Base-by-base conservation (phyloP, 176 grass and related monocot species). In the Bonia amplexicaulis region DNA sequence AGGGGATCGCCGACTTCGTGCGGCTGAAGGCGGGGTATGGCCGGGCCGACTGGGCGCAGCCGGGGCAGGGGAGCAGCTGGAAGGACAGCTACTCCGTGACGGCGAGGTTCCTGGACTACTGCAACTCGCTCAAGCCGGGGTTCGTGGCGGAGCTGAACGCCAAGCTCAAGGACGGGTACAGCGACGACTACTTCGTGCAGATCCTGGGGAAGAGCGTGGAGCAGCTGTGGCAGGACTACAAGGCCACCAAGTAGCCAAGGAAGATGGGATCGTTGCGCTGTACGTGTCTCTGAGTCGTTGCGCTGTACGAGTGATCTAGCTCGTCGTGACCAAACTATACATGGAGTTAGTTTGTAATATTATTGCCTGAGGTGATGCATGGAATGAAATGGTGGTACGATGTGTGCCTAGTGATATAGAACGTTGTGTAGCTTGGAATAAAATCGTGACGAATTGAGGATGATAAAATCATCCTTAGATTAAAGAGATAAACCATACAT, bases 1-100 rank as follows among this genome's bases (percentile, higher is more conserved):
- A 96, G 74, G 94, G 94, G 14, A 90, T 96, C 77, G 94, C 94
- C 40, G 89, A 96, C 77, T 96, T 23, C 55, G 91, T 96, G 6
- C 64, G 94, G 25, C 73, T 96, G 13, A 87, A 86, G 62, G 94
- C 91, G 0, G 86, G 80, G 35, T 91, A 88, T 29, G 84, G 26
- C 94, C 89, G 15, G 73, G 23, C 23, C 69, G 33, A 93, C 73
- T 93, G 94, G 94, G 78, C 48, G 27, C 0, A 77, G 68, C 73
- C 89, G 0, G 94, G 89, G 16, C 26, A 85, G 12, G 94, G 94
- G 29, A 31, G 2, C 29, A 31, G 29, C 29, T 31, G 29, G 29
- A 31, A 31, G 29, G 29, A 31, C 19, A 80, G 87, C 0, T 92
- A 89, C 17, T 84, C 77, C n/a, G 84, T 89, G 1, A 92, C 80